These are phyloP conservation scores for Acer negundo DNA, from an alignment of 345 rosid genomes.

Conservation along the genomic window DNA sequence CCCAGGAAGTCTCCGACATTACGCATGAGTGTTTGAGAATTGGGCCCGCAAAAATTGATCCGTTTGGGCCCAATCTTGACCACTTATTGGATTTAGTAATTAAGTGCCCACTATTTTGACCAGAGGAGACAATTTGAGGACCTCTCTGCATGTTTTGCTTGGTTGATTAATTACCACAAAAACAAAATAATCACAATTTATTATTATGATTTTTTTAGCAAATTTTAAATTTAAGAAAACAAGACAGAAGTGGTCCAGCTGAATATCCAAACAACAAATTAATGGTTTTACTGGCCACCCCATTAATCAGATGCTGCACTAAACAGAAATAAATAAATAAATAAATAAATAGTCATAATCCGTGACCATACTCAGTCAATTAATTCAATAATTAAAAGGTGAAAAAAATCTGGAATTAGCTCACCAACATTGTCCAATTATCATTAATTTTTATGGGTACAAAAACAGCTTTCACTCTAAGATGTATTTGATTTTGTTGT, in stretches of 20 bases:
- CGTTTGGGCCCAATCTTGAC: neutral
- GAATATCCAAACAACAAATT: neutral
- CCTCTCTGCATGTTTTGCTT: too few species aligned
- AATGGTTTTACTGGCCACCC: neutral
- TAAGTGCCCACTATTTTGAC: too few species aligned
- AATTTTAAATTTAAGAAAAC: too few species aligned
- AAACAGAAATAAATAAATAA: neutral
- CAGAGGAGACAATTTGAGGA: too few species aligned
- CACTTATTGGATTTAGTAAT: too few species aligned
- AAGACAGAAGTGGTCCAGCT: too few species aligned
- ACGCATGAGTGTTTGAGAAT: neutral
- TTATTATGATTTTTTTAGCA: too few species aligned
- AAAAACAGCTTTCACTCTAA: neutral
- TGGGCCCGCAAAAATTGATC: slow-evolving; percentile 3
- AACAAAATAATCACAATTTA: neutral
- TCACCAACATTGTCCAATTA: slow-evolving; percentile 5
- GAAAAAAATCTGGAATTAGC: slow-evolving; percentile 15
- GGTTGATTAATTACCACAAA: too few species aligned
- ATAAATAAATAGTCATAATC: neutral
- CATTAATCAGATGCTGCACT: neutral
- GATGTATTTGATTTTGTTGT: neutral
- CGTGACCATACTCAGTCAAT: slow-evolving; percentile 3
- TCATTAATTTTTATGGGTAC: neutral
- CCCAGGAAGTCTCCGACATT: neutral
- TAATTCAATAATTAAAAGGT: slow-evolving; percentile 16